Conservation (phyloP, 345 rosid species). For the Excoecaria agallocha region DNA sequence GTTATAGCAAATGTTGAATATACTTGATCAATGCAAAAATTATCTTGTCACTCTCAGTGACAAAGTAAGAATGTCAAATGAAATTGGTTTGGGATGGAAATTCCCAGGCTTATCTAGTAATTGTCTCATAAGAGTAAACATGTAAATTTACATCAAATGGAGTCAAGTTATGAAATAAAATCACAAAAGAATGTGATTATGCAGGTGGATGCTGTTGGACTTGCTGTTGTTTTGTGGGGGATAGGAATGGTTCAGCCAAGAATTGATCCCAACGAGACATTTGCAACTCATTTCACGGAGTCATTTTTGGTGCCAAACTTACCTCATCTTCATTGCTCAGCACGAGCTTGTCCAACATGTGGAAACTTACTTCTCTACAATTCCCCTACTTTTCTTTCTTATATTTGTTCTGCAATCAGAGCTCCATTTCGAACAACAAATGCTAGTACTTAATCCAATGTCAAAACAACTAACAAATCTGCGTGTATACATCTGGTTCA, state of each 20-base stretch:
- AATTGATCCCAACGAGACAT: not conserved
- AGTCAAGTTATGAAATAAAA: no score
- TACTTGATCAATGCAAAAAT: no score
- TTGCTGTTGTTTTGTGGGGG: slow-evolving; percentile 34
- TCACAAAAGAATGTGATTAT: no score
- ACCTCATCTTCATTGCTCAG: slow-evolving; percentile 16
- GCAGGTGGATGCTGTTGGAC: slow-evolving; percentile 34
- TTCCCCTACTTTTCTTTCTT: slow-evolving; percentile 23
- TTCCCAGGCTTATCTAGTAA: no score
- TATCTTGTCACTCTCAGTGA: no score
- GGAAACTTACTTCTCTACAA: slow-evolving; percentile 8
- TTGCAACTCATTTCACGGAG: slow-evolving; percentile 22
- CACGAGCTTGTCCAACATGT: slow-evolving; percentile 28
- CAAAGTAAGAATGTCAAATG: no score
- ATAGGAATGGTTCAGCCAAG: slow-evolving; percentile 27
- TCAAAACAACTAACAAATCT: no score
- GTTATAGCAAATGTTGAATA: no score
- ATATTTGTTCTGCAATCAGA: slow-evolving; percentile 9
- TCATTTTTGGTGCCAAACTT: slow-evolving; percentile 49
- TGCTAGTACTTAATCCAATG: not conserved
- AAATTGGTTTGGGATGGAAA: no score
- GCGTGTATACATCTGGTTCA: no score
- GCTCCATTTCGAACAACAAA: slow-evolving; percentile 19
- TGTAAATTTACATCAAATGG: no score
- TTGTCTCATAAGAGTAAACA: no score